phyloP scores from a whole-genome alignment of 148 eudicot genomes.

The Amaranthus hypochondriacus region DNA sequence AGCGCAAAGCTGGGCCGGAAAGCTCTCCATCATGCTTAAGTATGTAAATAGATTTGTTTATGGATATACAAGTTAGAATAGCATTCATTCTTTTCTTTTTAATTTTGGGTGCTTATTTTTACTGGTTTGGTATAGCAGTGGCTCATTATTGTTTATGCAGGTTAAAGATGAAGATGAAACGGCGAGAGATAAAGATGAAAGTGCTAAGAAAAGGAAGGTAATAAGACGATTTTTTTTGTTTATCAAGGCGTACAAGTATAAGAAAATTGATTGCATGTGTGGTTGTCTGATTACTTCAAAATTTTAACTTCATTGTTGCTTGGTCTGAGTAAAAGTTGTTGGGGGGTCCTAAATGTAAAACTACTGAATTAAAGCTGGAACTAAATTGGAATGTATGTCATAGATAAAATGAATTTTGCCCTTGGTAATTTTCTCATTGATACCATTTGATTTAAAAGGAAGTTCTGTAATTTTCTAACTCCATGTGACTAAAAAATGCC shows the following conservation, averaged over 20 bases:
- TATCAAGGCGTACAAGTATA: no score
- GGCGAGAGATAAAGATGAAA: constrained; percentile 13
- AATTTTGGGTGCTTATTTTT: background rate
- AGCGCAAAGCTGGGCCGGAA: no score
- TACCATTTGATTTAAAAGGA: no score
- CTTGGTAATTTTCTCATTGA: background rate
- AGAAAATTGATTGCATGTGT: background rate
- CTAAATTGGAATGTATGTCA: background rate
- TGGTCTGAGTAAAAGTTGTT: background rate
- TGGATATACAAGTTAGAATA: no score
- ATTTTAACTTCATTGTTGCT: background rate
- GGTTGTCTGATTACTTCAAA: background rate
- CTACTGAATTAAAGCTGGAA: background rate
- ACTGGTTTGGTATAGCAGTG: background rate
- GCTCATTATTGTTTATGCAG: constrained; percentile 1
- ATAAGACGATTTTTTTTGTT: background rate
- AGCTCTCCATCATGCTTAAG: no score
- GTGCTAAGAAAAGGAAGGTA: constrained; percentile 25
- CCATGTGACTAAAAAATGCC: no score
- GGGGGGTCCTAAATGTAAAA: background rate
- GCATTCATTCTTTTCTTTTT: no score
- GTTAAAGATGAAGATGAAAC: constrained; percentile 11
- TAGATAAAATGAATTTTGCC: background rate
- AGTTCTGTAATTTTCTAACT: no score
- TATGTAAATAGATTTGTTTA: no score